Evolutionary conservation across 768 basidiomycete species (phyloP), one percentile per base, ranked within the genome.

Genomic region (Collybia mongolica): DNA sequence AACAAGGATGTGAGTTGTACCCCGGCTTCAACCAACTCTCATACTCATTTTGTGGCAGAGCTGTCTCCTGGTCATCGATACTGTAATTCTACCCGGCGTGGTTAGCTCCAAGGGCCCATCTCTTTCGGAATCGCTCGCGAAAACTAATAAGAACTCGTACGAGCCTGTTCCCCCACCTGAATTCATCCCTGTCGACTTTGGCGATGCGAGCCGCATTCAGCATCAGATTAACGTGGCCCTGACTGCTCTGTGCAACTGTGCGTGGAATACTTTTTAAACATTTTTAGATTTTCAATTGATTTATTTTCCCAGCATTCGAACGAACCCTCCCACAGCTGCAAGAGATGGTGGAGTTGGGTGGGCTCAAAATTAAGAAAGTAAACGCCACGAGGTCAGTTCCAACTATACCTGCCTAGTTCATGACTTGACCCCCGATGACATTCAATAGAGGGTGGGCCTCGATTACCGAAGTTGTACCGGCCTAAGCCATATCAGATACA

Each of bases 111-210:
- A 57, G n/a, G 67, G 67, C 12, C 60, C 54, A 32, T 54, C 57
- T 12, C 59, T 66, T 22, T 55, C 53, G 26, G 61, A 68, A 17
- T 70, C 68, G 12, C 59, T 70, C 15, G 39, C 60, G 17, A 55
- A 56, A 29, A 55, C 62, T 24, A 62, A 67, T 44, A 58, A 62
- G 39, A 59, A 65, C 35, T 52, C 51, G 2, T 71, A 72, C 48
- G 54, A 61, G 18, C 68, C 71, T 7, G 61, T 71, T 9, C 55
- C 68, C 5, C 64, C 68, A n/a, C 71, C 70, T 6, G 58, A 58
- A 9, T 71, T 68, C 43, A 56, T 72, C 22, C 71, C 71, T 12
- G 63, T 63, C n/a, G 67, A 72, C 55, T 72, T 71, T 44, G 70
- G 71, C 11, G 67, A 72, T 36, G 62, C 69, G 11, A 67, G 67